Evolutionary conservation across 352 stramenopile species (phyloP).

Genomic region (Pythium chondricola): DNA sequence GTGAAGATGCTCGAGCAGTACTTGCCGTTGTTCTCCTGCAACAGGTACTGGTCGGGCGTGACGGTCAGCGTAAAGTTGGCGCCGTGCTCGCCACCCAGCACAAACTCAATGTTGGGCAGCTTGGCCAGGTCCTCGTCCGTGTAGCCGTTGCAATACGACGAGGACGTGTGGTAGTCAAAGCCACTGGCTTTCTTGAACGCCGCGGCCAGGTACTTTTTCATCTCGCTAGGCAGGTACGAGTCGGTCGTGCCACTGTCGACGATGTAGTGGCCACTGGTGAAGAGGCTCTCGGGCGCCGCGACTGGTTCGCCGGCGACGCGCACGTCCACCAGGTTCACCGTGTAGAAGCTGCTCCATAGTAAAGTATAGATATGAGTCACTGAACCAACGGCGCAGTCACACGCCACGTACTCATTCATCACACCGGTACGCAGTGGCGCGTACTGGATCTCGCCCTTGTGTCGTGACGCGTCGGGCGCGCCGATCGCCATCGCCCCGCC

Average conservation of each 20-base stretch:
- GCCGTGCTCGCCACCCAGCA: conserved; percentile 57
- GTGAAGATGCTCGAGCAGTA: conserved; percentile 68
- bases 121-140: conserved; percentile 39
- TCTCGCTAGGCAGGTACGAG: conserved; percentile 58
- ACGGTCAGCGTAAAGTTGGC: conserved; percentile 51
- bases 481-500: conserved; percentile 72
- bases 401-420: conserved; percentile 20
- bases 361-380: neutral
- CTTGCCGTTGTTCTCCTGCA: conserved; percentile 31
- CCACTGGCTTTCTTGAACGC: conserved; percentile 47
- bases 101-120: conserved; percentile 60
- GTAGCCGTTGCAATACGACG: conserved; percentile 40
- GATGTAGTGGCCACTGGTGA: conserved; percentile 56
- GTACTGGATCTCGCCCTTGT: conserved; percentile 50
- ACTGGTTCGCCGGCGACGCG: conserved; percentile 57
- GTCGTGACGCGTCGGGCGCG: conserved; percentile 33
- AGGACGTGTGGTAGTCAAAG: conserved; percentile 39
- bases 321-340: conserved; percentile 59
- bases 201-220: conserved; percentile 48
- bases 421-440: conserved; percentile 39
- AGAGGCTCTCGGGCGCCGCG: conserved; percentile 31
- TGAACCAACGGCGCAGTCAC: too few species aligned
- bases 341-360: conserved; percentile 40
- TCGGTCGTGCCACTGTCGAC: conserved; percentile 84
- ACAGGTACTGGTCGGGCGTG: conserved; percentile 59